Evolutionary conservation across 2,329 filamentous ascomycete species (phyloP), one percentile per base, ranked within the genome.

Genomic region (Dactylellina parvicollis): DNA sequence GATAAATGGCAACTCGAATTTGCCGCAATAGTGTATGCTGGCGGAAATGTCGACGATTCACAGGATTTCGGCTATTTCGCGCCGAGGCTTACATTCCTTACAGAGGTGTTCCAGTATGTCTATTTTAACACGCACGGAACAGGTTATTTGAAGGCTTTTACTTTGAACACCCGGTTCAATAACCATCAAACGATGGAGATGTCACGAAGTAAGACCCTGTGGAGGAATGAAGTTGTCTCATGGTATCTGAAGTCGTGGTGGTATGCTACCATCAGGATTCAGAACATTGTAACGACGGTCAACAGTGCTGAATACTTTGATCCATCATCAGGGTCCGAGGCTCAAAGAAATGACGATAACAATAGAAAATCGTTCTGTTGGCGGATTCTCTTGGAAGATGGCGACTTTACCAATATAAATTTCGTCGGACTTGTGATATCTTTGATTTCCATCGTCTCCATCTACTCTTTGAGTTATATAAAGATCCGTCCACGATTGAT

Each of bases 231-330:
- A 26, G 30, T 50, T 28, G 20, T 49, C 12, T 61, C 57, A 50
- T 61, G 57, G 57, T 50, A 61, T 50, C 5, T 50, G 2, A 61
- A 36, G 20, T 26, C 44, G 3, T 61, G 57, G 57, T 61, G 57
- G 57, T 22, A 36, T 16, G 28, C 42, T 1, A 24, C 16, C 10
- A 2, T 26, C 18, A n/a, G 28, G 4, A 26, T 49, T 14, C 40
- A 38, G 8, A 36, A 12, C 20, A 14, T 47, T 22, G 56, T 47
- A 24, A 56, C 52, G 18, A 56, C 22, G 9, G 14, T n/a, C 32
- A 20, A 56, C 10, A 42, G 22, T 10, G 28, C 36, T 40, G 16
- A 22, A 20, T 34, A 34, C 9, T 54, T 24, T n/a, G 18, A 24
- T 22, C 7, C 42, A n/a, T n/a, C n/a, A n/a, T n/a, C n/a, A n/a